Evolutionary conservation across 495 filamentous ascomycete genomes (phyloP).

Genomic region (Penicillium simplicissimum): DNA sequence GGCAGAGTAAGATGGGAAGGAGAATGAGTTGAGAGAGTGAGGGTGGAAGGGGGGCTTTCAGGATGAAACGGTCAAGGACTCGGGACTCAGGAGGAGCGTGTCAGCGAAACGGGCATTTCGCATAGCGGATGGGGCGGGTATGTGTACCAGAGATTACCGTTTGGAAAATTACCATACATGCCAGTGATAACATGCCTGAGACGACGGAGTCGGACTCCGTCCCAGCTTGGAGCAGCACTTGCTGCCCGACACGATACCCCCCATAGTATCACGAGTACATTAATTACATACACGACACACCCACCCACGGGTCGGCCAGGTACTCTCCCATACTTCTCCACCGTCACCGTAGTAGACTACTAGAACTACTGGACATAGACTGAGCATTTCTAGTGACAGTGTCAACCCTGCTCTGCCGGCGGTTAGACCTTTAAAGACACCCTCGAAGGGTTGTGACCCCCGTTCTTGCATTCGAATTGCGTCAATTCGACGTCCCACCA

Average conservation of each 20-base stretch:
- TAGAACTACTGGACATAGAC: no score
- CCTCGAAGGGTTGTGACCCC: neutral
- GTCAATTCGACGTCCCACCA: neutral
- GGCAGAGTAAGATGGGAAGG: slow-evolving; percentile 12
- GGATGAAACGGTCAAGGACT: neutral
- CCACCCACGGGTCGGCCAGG: neutral
- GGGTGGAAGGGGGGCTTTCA: neutral
- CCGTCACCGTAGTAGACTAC: no score
- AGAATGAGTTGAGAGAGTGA: neutral
- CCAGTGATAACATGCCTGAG: neutral
- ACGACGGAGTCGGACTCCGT: neutral
- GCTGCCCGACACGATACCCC: neutral
- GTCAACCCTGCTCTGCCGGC: neutral
- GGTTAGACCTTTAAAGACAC: neutral
- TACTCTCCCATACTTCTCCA: neutral
- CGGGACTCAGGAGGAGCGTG: neutral
- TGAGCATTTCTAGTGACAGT: neutral
- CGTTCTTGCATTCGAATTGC: neutral
- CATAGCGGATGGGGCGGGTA: neutral
- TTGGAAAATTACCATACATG: neutral
- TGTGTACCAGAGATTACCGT: neutral
- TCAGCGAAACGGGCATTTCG: neutral
- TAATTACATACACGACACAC: neutral
- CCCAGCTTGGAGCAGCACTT: neutral
- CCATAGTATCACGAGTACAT: neutral